Evolutionary conservation across 192 early-diverging fungal species (phyloP).

Genomic region (Tieghemiomyces parasiticus): DNA sequence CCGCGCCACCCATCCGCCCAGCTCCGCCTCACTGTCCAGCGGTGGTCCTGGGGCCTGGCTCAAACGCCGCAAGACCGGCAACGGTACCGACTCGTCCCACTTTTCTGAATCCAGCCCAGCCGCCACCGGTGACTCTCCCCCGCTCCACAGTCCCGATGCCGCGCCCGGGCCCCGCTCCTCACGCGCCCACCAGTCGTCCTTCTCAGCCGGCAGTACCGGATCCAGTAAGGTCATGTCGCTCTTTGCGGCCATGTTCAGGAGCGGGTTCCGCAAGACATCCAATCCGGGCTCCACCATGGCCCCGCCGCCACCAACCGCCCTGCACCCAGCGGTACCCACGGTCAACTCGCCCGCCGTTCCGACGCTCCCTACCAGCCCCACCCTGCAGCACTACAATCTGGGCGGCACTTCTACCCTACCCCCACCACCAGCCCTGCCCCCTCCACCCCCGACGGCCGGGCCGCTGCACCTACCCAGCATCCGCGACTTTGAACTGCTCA

Average conservation of each 20-base stretch:
- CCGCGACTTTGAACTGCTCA: constrained; percentile 86
- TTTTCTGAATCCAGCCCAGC: too few species aligned
- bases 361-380: background rate
- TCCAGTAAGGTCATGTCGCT: constrained; percentile 55
- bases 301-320: constrained; percentile 7
- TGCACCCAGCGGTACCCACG: background rate
- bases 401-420: background rate
- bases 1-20: too few species aligned
- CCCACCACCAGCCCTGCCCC: background rate
- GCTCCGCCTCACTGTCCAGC: constrained; percentile 13
- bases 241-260: constrained; percentile 48
- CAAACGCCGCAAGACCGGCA: background rate
- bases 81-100: background rate
- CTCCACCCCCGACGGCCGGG: constrained; percentile 12
- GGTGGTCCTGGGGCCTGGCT: constrained; percentile 28
- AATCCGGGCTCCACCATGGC: constrained; percentile 4
- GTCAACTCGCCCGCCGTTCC: background rate
- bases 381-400: background rate
- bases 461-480: constrained; percentile 63
- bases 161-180: background rate
- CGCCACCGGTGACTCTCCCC: too few species aligned
- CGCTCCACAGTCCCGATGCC: too few species aligned
- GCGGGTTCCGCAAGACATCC: constrained; percentile 16
- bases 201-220: constrained; percentile 10
- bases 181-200: background rate